These are phyloP conservation scores for Penicillium longicatenatum DNA, from an alignment of 495 filamentous ascomycete genomes.

Conservation along the genomic window DNA sequence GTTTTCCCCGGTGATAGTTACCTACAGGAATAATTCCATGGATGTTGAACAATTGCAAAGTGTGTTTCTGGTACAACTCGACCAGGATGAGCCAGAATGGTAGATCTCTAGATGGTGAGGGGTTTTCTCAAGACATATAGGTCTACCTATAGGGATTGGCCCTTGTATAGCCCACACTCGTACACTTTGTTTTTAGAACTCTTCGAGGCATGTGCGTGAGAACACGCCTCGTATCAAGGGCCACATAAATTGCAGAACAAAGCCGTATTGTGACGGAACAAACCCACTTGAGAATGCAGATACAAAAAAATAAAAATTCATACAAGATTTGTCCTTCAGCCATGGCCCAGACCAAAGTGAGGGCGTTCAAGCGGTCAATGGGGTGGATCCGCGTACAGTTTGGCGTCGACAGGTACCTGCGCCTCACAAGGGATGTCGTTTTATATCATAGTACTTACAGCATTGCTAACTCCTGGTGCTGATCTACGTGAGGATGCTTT, in stretches of 20 bases:
- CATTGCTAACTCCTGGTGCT: no score
- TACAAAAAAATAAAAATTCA: neutral
- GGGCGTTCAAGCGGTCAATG: neutral
- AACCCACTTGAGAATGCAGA: neutral
- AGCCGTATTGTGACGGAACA: neutral
- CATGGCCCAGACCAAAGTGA: neutral
- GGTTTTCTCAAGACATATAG: neutral
- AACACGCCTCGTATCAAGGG: no score
- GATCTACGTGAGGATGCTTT: no score
- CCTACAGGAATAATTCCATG: neutral
- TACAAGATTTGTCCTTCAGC: no score
- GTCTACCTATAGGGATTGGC: neutral
- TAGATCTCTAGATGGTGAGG: neutral
- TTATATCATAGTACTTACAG: neutral
- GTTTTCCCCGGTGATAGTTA: neutral
- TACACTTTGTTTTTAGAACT: no score
- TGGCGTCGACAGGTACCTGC: neutral
- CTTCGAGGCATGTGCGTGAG: no score
- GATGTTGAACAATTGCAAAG: constrained; percentile 1
- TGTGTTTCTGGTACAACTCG: neutral
- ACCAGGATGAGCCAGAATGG: neutral
- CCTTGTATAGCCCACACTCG: no score
- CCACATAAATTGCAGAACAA: neutral
- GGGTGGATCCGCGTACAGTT: neutral
- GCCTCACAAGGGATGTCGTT: neutral